Percentiles rank a stretch among this genome's conserved stretches.
Conservation (phyloP, 2,329 filamentous ascomycete species). For the Pyricularia pennisetigena region DNA sequence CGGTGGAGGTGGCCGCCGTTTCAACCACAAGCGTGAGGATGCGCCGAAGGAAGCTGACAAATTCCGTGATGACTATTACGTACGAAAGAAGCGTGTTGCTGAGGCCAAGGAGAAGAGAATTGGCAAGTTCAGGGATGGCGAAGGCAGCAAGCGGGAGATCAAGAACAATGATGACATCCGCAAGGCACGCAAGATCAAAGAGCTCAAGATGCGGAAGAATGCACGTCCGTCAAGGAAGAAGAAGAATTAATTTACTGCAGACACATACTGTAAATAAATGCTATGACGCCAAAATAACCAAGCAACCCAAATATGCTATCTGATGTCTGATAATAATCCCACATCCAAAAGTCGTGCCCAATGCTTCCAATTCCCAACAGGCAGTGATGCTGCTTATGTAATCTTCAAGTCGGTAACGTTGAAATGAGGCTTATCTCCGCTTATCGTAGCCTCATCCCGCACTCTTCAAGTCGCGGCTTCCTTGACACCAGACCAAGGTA, state of each 20-base stretch:
- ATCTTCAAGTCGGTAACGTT: background rate
- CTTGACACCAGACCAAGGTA: background rate
- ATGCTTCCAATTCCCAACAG: background rate
- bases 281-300: background rate
- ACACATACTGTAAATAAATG: background rate
- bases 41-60: conserved; percentile 92
- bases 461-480: background rate
- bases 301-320: background rate
- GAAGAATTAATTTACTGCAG: background rate
- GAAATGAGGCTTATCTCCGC: background rate
- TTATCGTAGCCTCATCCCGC: background rate
- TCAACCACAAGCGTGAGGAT: conserved; percentile 77
- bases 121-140: conserved; percentile 63
- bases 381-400: background rate
- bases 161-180: conserved; percentile 76
- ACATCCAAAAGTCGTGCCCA: background rate
- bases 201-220: conserved; percentile 78
- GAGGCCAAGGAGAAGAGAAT: conserved; percentile 80
- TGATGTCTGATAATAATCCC: background rate
- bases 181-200: conserved; percentile 68
- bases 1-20: conserved; percentile 42
- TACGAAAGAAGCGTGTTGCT: conserved; percentile 79
- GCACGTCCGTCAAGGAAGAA: conserved; percentile 54
- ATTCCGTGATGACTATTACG: conserved; percentile 81
- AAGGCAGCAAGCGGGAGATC: conserved; percentile 66